A percentile compares a stretch with the other conserved stretches of the same genome.
These are phyloP conservation scores for Eucalyptus curtisii DNA, from an alignment of 345 rosid genomes.

Conservation along the genomic window DNA sequence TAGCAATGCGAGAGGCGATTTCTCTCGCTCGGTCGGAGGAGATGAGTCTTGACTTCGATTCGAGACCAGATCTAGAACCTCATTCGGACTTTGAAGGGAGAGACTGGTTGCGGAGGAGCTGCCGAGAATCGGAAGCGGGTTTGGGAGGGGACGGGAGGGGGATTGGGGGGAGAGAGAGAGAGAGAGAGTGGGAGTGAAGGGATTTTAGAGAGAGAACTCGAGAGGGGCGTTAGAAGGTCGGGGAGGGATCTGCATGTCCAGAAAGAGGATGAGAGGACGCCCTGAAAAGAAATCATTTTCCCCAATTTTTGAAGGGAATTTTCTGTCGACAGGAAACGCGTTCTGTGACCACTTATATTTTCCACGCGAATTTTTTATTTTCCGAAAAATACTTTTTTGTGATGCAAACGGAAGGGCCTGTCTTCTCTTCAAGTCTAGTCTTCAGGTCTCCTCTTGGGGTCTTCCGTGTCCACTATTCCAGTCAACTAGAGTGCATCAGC, in stretches of 20 bases:
- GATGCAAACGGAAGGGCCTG: background rate
- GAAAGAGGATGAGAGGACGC: background rate
- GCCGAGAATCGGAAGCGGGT: background rate
- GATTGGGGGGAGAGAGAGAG: background rate
- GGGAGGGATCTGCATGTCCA: background rate
- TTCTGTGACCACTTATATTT: background rate
- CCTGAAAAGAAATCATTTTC: background rate
- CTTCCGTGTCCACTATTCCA: background rate
- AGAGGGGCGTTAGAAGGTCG: background rate
- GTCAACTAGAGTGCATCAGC: background rate
- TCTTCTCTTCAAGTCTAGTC: background rate
- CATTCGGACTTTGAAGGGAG: background rate
- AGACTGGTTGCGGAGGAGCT: background rate
- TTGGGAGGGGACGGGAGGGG: background rate
- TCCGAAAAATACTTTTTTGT: no score
- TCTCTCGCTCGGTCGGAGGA: background rate
- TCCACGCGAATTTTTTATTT: background rate
- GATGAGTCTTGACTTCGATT: background rate
- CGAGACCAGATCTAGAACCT: background rate
- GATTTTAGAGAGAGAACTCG: background rate
- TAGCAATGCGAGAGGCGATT: fast-evolving
- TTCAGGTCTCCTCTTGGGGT: background rate
- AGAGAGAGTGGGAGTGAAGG: background rate
- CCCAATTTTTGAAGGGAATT: background rate
- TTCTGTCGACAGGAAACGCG: background rate